phyloP scores from a whole-genome alignment of 2,329 filamentous ascomycete species.

The Lizonia empirigonia region DNA sequence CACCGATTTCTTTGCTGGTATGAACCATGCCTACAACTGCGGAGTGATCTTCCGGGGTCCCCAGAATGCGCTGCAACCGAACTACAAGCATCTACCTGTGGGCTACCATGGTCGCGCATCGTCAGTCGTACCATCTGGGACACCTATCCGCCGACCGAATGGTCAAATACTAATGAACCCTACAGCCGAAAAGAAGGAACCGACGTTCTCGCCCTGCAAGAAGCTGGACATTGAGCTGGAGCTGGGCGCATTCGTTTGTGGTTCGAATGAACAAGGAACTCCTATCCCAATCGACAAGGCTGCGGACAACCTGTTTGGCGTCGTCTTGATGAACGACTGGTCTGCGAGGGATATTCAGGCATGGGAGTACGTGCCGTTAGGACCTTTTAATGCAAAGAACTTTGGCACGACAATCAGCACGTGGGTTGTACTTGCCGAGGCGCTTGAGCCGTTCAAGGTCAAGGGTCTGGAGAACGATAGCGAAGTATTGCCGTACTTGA shows the following conservation, averaged over 20 bases:
- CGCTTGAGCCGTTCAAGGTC: conserved; percentile 70
- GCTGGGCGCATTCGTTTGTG: conserved; percentile 75
- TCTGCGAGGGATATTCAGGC: conserved; percentile 80
- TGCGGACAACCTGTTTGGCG: conserved; percentile 74
- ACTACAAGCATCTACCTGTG: conserved; percentile 81
- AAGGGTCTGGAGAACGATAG: conserved; percentile 61
- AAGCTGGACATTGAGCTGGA: conserved; percentile 82
- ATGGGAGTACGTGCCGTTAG: conserved; percentile 83
- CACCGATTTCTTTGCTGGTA: conserved; percentile 82
- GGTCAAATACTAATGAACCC: conserved; percentile 76
- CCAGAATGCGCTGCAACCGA: conserved; percentile 75
- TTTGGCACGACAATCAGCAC: conserved; percentile 78
- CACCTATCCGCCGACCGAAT: conserved; percentile 71
- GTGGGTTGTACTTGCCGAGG: conserved; percentile 79
- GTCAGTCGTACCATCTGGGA: conserved; percentile 75
- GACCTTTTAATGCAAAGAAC: conserved; percentile 84
- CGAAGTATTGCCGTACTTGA: conserved; percentile 66
- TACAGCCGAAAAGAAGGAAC: conserved; percentile 64
- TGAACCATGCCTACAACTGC: conserved; percentile 77
- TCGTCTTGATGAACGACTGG: conserved; percentile 88
- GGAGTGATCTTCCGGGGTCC: conserved; percentile 75
- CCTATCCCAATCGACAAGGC: conserved; percentile 68
- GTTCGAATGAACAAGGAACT: conserved; percentile 67
- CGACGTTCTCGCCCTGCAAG: conserved; percentile 67
- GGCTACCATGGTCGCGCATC: conserved; percentile 82